These are phyloP conservation scores for Candida jianshihensis DNA, from an alignment of 805 yeast species.

Conservation along the genomic window DNA sequence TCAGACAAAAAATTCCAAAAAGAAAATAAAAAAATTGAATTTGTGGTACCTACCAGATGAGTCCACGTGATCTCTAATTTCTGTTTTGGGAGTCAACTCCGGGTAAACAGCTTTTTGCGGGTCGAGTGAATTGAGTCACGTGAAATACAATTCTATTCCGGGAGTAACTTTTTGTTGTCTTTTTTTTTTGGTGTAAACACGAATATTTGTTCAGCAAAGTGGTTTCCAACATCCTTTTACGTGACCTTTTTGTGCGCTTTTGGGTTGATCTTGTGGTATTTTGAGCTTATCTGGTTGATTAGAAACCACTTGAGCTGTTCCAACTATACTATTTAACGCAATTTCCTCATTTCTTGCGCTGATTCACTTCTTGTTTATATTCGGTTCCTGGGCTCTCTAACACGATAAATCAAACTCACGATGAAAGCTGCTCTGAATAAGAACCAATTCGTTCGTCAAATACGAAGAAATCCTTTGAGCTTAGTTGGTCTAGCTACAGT, in stretches of 20 bases:
- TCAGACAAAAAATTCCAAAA: slow-evolving; percentile 2
- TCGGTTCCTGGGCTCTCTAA: not conserved
- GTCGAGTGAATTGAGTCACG: too few species aligned
- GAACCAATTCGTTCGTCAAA: slow-evolving; percentile 37
- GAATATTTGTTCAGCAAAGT: too few species aligned
- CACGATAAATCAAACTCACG: not conserved
- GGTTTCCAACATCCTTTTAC: not conserved
- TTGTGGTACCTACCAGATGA: slow-evolving; percentile 5
- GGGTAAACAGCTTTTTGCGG: too few species aligned
- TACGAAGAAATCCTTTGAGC: slow-evolving; percentile 54
- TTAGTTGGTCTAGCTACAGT: slow-evolving; percentile 40
- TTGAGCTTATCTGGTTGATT: too few species aligned
- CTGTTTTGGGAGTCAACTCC: not conserved
- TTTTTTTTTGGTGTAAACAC: too few species aligned
- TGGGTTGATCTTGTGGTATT: not conserved
- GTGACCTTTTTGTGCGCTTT: not conserved
- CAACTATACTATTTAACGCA: too few species aligned
- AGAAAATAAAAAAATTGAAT: not conserved
- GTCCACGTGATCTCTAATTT: not conserved
- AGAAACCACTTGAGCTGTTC: too few species aligned
- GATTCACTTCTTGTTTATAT: too few species aligned
- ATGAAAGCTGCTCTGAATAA: slow-evolving; percentile 22
- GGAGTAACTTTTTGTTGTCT: too few species aligned
- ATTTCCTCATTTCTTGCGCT: not conserved
- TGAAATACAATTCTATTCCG: too few species aligned